Evolutionary conservation across 1,284 basidiomycete genomes (phyloP).

Genomic region (Tausonia pullulans): DNA sequence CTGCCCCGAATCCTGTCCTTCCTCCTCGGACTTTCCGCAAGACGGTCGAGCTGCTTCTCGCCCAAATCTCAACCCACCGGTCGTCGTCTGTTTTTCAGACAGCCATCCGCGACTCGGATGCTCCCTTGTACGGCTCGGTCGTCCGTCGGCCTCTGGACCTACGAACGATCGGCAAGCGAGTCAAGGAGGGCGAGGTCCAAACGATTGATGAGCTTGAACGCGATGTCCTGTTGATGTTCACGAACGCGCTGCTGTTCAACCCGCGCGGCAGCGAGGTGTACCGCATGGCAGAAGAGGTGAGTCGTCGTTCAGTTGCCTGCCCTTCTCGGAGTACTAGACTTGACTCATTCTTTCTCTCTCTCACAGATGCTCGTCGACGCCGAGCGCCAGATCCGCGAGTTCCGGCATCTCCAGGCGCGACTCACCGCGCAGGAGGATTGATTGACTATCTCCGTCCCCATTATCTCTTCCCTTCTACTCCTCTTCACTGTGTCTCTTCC

Average conservation of each 20-base stretch:
- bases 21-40: conserved; percentile 57
- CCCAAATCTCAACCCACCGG: conserved; percentile 67
- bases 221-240: conserved; percentile 84
- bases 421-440: conserved; percentile 4
- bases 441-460: too few species aligned
- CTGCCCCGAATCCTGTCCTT: conserved; percentile 27
- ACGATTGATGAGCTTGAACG: conserved; percentile 76
- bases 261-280: conserved; percentile 68
- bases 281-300: conserved; percentile 76
- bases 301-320: conserved; percentile 23
- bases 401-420: conserved; percentile 40
- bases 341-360: conserved; percentile 3
- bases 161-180: conserved; percentile 69
- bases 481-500: too few species aligned
- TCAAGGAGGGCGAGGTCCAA: conserved; percentile 68
- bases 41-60: conserved; percentile 65
- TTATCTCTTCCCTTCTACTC: too few species aligned
- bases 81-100: conserved; percentile 82
- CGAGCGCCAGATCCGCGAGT: conserved; percentile 61
- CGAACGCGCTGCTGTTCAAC: conserved; percentile 94
- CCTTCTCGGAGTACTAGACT: background rate
- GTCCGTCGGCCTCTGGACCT: conserved; percentile 86
- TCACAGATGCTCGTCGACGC: conserved; percentile 72
- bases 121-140: conserved; percentile 79
- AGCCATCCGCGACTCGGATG: conserved; percentile 75